Evolutionary conservation across 768 basidiomycete genomes (phyloP).

Genomic region (Russula brevipes): DNA sequence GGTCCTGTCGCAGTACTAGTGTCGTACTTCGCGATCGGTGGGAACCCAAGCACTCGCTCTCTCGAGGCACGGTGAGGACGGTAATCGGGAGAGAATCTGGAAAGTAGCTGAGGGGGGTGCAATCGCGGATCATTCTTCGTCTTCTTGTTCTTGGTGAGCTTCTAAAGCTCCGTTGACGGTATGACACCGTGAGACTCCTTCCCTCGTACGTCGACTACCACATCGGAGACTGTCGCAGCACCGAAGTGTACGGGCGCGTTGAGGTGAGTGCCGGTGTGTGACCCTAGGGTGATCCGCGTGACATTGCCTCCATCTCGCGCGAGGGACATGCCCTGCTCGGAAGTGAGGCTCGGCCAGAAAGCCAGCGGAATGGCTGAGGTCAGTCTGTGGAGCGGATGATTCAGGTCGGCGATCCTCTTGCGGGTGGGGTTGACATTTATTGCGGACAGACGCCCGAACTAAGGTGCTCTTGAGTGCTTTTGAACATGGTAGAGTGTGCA

Average conservation of each 20-base stretch:
- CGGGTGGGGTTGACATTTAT: background rate
- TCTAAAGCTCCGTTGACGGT: background rate
- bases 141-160: no score
- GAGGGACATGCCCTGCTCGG: constrained; percentile 38
- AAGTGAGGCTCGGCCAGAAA: constrained; percentile 43
- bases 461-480: background rate
- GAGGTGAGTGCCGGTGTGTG: constrained; percentile 76
- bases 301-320: constrained; percentile 47
- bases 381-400: constrained; percentile 43
- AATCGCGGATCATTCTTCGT: no score
- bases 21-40: no score
- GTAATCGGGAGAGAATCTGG: no score
- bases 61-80: no score
- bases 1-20: no score
- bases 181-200: constrained; percentile 45
- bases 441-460: background rate
- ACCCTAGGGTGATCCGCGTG: constrained; percentile 49
- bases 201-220: constrained; percentile 52
- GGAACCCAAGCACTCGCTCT: no score
- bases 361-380: constrained; percentile 49
- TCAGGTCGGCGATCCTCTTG: constrained; percentile 47
- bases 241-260: constrained; percentile 75
- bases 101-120: no score
- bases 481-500: background rate
- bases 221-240: constrained; percentile 53